Conservation (phyloP, 1,284 basidiomycete genomes). For the Gymnopus androsaceus region DNA sequence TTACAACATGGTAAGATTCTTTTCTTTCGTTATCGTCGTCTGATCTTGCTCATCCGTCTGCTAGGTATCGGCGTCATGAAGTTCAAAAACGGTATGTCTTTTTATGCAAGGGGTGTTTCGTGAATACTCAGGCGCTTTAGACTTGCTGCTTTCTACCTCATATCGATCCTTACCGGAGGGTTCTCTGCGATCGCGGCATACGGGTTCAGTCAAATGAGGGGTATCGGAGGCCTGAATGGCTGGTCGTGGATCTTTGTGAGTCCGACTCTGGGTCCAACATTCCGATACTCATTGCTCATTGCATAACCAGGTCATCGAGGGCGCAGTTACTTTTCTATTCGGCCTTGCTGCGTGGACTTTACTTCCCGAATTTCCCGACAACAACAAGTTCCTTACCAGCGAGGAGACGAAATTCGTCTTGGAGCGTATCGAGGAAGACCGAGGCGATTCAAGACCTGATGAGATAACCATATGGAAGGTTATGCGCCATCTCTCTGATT, state of each 20-base stretch:
- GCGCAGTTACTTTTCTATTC: conserved; percentile 42
- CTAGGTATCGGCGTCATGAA: conserved; percentile 50
- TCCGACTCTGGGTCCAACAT: background rate
- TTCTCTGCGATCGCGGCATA: conserved; percentile 49
- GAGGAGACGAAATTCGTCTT: conserved; percentile 42
- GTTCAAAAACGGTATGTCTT: conserved; percentile 42
- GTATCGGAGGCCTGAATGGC: conserved; percentile 38
- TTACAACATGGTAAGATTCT: conserved; percentile 44
- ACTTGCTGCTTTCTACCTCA: conserved; percentile 45
- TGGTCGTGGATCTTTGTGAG: conserved; percentile 54
- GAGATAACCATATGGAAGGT: conserved; percentile 38
- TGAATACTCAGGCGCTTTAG: conserved; percentile 22
- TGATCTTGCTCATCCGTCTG: background rate
- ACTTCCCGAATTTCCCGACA: conserved; percentile 46
- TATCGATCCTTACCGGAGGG: conserved; percentile 41
- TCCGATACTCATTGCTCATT: background rate
- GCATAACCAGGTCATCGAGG: conserved; percentile 43
- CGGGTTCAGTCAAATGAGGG: conserved; percentile 39
- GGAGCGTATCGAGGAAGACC: conserved; percentile 43
- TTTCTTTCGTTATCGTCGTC: background rate
- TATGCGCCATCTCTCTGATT: conserved; percentile 40
- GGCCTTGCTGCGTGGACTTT: conserved; percentile 43
- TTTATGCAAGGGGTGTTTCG: background rate
- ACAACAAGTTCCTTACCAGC: conserved; percentile 42
- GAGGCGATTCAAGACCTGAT: conserved; percentile 48